Evolutionary conservation across 2,329 filamentous ascomycete genomes (phyloP).

Genomic region (Ambrosiella beaveri): DNA sequence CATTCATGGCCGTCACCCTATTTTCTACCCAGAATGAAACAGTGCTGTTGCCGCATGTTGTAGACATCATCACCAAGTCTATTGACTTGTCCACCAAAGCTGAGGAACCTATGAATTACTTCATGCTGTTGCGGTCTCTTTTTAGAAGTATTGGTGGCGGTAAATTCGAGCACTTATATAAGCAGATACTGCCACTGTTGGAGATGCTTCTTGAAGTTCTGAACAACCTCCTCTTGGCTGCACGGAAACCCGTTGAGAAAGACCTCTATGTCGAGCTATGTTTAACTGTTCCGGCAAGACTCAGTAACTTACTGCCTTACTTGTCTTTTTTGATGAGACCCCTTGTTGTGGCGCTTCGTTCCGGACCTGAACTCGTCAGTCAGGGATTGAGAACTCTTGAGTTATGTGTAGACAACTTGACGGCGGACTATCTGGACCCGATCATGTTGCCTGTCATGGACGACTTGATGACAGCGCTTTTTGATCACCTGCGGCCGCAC

Average conservation of each 20-base stretch:
- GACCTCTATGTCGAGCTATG: conserved; percentile 96
- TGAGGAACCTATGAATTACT: conserved; percentile 98
- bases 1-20: conserved; percentile 97
- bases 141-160: conserved; percentile 95
- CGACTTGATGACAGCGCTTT: conserved; percentile 92
- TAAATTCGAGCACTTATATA: conserved; percentile 94
- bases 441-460: conserved; percentile 99
- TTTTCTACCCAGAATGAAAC: conserved; percentile 92
- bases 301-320: conserved; percentile 90
- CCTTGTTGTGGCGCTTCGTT: conserved; percentile 82
- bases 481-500: conserved; percentile 83
- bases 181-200: conserved; percentile 85
- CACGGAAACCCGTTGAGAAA: conserved; percentile 73
- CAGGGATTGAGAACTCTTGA: conserved; percentile 88
- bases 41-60: conserved; percentile 85
- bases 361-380: conserved; percentile 82
- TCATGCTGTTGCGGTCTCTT: conserved; percentile 74
- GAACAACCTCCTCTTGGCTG: conserved; percentile 82
- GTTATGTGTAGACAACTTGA: conserved; percentile 93
- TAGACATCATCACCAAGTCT: conserved; percentile 92
- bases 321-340: conserved; percentile 94
- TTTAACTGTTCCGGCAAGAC: conserved; percentile 79
- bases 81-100: conserved; percentile 92
- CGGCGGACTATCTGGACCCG: conserved; percentile 90
- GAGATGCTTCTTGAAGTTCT: conserved; percentile 97